Percentiles rank a stretch among this genome's conserved stretches.
Conservation (phyloP, 164 flowering plant species). For the Aristolochia contorta region DNA sequence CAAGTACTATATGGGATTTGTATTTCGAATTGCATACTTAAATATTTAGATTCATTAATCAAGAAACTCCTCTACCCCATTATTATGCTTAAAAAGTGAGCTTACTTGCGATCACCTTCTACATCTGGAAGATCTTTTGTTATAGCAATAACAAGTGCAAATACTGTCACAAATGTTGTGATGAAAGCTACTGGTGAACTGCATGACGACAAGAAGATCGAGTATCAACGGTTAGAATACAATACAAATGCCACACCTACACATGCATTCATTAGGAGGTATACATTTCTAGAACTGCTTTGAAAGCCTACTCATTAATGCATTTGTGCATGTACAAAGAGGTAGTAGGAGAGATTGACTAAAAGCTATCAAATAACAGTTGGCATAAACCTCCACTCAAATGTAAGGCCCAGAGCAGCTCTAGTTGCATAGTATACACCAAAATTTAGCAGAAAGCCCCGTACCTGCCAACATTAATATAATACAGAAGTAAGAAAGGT, state of each 20-base stretch:
- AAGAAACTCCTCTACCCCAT: no score
- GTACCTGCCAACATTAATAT: slow-evolving; percentile 50
- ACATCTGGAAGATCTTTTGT: slow-evolving; percentile 99
- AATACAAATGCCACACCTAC: neutral
- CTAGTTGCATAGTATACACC: slow-evolving; percentile 96
- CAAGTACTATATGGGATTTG: no score
- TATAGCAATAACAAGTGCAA: slow-evolving; percentile 95
- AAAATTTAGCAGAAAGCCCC: slow-evolving; percentile 95
- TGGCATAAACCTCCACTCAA: slow-evolving; percentile 76
- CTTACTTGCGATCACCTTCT: slow-evolving; percentile 98
- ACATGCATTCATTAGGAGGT: neutral
- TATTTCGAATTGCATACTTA: no score
- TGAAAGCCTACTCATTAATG: neutral
- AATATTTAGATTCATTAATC: no score
- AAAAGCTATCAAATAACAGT: neutral
- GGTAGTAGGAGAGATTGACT: neutral
- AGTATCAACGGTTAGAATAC: neutral
- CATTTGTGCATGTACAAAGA: neutral
- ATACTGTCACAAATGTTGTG: slow-evolving; percentile 81
- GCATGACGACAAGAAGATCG: slow-evolving; percentile 26
- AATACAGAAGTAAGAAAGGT: neutral
- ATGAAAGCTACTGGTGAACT: slow-evolving; percentile 91
- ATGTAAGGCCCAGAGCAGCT: slow-evolving; percentile 83
- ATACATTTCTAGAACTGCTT: neutral
- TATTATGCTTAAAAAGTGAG: neutral